A percentile compares a stretch with the other conserved stretches of the same genome.
phyloP scores from a whole-genome alignment of 2,329 filamentous ascomycete species.

The Hypomyces perniciosus region DNA sequence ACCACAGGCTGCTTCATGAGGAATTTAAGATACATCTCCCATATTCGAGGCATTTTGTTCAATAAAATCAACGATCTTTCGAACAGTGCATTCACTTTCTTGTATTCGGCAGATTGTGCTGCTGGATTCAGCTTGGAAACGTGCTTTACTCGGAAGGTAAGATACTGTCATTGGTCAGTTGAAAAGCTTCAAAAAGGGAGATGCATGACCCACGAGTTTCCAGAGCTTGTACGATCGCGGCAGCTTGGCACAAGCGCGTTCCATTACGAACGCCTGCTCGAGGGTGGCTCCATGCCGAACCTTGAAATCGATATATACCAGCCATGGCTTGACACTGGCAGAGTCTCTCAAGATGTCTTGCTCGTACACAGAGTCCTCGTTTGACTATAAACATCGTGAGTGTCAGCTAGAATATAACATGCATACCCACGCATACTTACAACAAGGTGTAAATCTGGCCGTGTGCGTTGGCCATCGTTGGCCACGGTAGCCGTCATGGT shows the following conservation, averaged over 20 bases:
- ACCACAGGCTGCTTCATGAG: constrained; percentile 87
- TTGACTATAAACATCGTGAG: constrained; percentile 48
- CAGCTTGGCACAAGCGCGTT: constrained; percentile 82
- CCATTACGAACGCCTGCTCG: constrained; percentile 82
- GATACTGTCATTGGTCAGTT: constrained; percentile 52
- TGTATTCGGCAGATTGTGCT: constrained; percentile 71
- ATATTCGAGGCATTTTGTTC: constrained; percentile 98
- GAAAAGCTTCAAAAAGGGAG: background rate
- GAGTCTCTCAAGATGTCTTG: constrained; percentile 86
- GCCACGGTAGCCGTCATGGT: constrained; percentile 14
- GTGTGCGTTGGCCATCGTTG: constrained; percentile 32
- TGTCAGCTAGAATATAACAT: background rate
- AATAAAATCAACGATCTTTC: constrained; percentile 87
- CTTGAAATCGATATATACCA: constrained; percentile 91
- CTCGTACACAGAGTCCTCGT: constrained; percentile 92
- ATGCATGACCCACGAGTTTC: constrained; percentile 65
- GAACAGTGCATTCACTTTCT: constrained; percentile 92
- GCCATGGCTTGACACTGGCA: constrained; percentile 86
- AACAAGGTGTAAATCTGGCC: constrained; percentile 44
- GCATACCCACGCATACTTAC: constrained; percentile 30
- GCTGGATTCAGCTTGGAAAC: constrained; percentile 77
- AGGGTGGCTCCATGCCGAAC: constrained; percentile 74
- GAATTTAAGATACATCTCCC: constrained; percentile 95
- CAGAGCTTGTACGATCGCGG: constrained; percentile 96
- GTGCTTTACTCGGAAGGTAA: constrained; percentile 77